Conservation (phyloP, 2,329 filamentous ascomycete genomes). For the Sclerotinia glacialis region DNA sequence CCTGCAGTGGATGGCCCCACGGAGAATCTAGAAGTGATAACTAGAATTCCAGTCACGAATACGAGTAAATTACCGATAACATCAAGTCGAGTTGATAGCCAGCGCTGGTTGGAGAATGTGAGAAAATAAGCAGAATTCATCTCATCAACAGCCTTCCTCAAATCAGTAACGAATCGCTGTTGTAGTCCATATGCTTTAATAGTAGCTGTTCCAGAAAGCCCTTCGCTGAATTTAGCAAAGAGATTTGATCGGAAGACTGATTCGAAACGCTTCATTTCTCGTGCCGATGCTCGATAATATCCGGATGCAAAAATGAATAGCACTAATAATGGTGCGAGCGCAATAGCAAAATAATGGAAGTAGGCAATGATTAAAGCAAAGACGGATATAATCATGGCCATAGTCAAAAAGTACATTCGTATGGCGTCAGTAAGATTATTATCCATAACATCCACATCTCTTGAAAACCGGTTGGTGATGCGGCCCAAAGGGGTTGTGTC, state of each 20-base stretch:
- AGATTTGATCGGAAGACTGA: conserved; percentile 82
- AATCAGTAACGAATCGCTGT: conserved; percentile 66
- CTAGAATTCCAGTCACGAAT: conserved; percentile 83
- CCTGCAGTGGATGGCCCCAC: conserved; percentile 83
- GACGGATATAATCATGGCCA: conserved; percentile 77
- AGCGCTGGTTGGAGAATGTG: conserved; percentile 93
- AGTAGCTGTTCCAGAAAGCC: conserved; percentile 75
- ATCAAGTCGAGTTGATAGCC: conserved; percentile 84
- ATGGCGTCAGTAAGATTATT: conserved; percentile 86
- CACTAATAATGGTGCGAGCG: conserved; percentile 65
- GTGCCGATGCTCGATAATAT: conserved; percentile 87
- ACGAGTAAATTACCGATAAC: conserved; percentile 80
- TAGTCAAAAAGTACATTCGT: conserved; percentile 85
- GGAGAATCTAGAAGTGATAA: conserved; percentile 85
- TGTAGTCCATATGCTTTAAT: conserved; percentile 88
- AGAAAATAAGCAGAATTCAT: conserved; percentile 96
- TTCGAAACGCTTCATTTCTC: conserved; percentile 93
- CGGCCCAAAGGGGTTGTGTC: conserved; percentile 93
- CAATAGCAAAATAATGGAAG: conserved; percentile 75
- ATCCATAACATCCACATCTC: conserved; percentile 96
- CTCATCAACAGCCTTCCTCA: conserved; percentile 74
- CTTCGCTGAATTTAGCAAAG: conserved; percentile 89
- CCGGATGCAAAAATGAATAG: conserved; percentile 78
- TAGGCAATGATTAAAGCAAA: conserved; percentile 92
- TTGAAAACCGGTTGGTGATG: conserved; percentile 94